Evolutionary conservation across 495 filamentous ascomycete species (phyloP).

Genomic region (Neurospora sp.): DNA sequence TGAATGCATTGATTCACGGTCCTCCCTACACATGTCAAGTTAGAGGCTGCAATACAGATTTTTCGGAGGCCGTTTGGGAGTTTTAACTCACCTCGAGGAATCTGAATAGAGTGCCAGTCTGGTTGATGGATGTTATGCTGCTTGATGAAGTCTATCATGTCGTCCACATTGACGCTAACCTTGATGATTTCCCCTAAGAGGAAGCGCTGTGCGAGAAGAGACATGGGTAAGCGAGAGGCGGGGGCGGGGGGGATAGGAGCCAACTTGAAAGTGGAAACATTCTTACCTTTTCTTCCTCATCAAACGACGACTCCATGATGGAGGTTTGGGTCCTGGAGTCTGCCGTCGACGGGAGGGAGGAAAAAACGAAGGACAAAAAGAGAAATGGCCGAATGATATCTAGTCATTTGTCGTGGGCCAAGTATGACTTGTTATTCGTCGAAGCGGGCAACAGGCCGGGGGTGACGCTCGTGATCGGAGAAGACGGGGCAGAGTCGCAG

Average conservation of each 20-base stretch:
- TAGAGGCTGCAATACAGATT: conserved; percentile 2
- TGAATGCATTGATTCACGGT: conserved; percentile 37
- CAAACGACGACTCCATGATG: conserved; percentile 38
- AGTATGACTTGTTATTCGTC: conserved; percentile 14
- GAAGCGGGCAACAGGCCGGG: background rate
- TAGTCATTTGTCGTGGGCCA: conserved; percentile 32
- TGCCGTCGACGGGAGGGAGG: conserved; percentile 12
- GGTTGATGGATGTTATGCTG: conserved; percentile 27
- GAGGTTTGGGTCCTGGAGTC: conserved; percentile 12
- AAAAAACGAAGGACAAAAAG: conserved; percentile 20
- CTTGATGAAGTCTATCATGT: conserved; percentile 40
- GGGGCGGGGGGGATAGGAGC: conserved; percentile 2
- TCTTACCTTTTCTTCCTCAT: conserved; percentile 38
- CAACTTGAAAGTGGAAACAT: conserved; percentile 1
- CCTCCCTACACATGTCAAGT: conserved; percentile 28
- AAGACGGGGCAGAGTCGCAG: conserved; percentile 10
- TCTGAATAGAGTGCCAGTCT: conserved; percentile 36
- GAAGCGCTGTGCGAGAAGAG: conserved; percentile 32
- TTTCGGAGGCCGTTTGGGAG: background rate
- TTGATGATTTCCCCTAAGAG: conserved; percentile 47
- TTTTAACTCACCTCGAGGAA: conserved; percentile 32
- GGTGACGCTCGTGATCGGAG: conserved; percentile 19
- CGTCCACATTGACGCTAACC: conserved; percentile 33
- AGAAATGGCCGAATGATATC: conserved; percentile 13
- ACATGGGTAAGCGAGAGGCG: conserved; percentile 4